A percentile compares a stretch with the other conserved stretches of the same genome.
Evolutionary conservation across 2,329 filamentous ascomycete genomes (phyloP).

Genomic region (Cyclaneusma minus): DNA sequence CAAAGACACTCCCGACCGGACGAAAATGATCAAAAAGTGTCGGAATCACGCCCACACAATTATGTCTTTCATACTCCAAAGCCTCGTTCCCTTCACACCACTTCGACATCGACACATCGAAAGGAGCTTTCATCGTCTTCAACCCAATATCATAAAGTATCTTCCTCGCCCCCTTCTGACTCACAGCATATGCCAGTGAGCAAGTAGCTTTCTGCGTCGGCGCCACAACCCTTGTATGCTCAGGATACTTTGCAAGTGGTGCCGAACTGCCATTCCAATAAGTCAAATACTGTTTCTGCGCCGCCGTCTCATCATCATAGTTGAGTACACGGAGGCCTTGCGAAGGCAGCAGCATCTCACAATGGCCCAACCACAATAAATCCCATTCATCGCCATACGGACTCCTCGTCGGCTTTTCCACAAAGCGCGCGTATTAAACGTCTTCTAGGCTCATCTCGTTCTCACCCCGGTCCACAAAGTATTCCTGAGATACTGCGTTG

Average conservation of each 20-base stretch:
- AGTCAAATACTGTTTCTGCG: no score
- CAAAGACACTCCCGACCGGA: constrained; percentile 19
- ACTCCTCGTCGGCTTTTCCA: constrained; percentile 1
- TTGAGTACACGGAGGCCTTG: no score
- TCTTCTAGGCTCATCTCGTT: background rate
- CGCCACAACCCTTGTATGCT: constrained; percentile 23
- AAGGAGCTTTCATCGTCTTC: constrained; percentile 14
- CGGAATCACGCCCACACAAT: constrained; percentile 25
- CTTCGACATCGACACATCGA: constrained; percentile 15
- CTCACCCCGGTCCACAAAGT: background rate
- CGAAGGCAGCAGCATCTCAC: constrained; percentile 8
- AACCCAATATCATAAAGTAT: constrained; percentile 19
- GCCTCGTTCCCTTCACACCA: constrained; percentile 15
- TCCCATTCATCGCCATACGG: constrained; percentile 19
- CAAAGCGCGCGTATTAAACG: background rate
- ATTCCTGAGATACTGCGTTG: constrained; percentile 10
- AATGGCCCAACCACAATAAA: constrained; percentile 22
- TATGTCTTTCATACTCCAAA: constrained; percentile 19
- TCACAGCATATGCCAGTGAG: constrained; percentile 23
- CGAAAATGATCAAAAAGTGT: constrained; percentile 31
- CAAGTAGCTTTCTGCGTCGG: constrained; percentile 19
- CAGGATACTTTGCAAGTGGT: constrained; percentile 13
- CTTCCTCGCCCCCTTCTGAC: constrained; percentile 20
- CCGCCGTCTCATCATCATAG: no score
- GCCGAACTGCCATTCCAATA: no score